Evolutionary conservation across 768 basidiomycete species (phyloP).

Genomic region (Strobilomyces dryophilus): DNA sequence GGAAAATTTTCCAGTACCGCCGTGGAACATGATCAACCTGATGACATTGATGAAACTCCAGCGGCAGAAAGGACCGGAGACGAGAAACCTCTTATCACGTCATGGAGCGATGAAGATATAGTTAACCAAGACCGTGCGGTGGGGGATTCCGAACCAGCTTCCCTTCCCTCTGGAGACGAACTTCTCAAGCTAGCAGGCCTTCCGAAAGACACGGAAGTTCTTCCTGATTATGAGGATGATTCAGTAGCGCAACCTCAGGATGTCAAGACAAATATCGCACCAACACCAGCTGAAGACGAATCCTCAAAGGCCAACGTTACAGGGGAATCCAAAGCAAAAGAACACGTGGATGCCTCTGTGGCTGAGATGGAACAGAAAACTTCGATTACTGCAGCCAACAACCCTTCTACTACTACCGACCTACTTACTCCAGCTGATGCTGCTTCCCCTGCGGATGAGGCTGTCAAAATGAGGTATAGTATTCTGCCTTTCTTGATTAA

Average conservation of each 20-base stretch:
- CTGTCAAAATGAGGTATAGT: conserved; percentile 25
- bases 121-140: conserved; percentile 6
- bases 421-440: conserved; percentile 6
- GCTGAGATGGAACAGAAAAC: conserved; percentile 8
- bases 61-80: background rate
- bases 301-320: background rate
- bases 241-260: conserved; percentile 10
- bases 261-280: background rate
- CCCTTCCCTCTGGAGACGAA: conserved; percentile 39
- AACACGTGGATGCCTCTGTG: background rate
- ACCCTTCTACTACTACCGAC: background rate
- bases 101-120: conserved; percentile 20
- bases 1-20: conserved; percentile 33
- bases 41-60: conserved; percentile 18
- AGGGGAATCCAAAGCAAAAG: conserved; percentile 1
- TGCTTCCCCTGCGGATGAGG: conserved; percentile 14
- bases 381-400: conserved; percentile 2
- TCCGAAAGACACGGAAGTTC: conserved; percentile 34
- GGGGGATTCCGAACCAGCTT: conserved; percentile 1
- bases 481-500: background rate
- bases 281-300: conserved; percentile 1
- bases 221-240: conserved; percentile 61
- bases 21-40: conserved; percentile 14
- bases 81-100: conserved; percentile 7
- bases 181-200: conserved; percentile 50